phyloP scores from a whole-genome alignment of 768 basidiomycete species.

The Kwoniella dejecticola region DNA sequence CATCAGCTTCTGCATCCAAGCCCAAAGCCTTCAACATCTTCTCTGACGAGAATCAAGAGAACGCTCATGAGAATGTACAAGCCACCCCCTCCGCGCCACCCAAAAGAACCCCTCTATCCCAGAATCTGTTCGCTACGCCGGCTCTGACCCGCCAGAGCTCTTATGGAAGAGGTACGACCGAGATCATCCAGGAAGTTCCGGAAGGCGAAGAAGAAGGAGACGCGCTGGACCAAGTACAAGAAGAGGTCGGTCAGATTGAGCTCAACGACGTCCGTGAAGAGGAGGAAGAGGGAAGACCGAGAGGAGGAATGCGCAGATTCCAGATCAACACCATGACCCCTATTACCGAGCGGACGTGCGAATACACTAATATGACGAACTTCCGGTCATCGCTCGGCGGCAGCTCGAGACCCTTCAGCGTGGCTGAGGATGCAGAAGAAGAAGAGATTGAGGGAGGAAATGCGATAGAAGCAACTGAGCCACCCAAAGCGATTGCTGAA shows the following conservation, averaged over 20 bases:
- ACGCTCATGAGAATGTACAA: constrained; percentile 4
- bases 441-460: constrained; percentile 43
- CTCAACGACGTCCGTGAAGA: too few species aligned
- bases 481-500: too few species aligned
- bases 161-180: not conserved
- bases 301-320: constrained; percentile 58
- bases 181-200: constrained; percentile 10
- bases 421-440: constrained; percentile 26
- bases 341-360: constrained; percentile 90
- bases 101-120: constrained; percentile 10
- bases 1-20: constrained; percentile 29
- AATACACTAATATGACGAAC: constrained; percentile 69
- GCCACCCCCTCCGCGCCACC: constrained; percentile 14
- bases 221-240: constrained; percentile 32
- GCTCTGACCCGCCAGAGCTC: constrained; percentile 14
- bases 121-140: constrained; percentile 43
- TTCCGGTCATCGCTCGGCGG: constrained; percentile 48
- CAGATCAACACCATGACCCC: constrained; percentile 78
- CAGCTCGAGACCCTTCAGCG: constrained; percentile 13
- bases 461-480: too few species aligned
- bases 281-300: constrained; percentile 54
- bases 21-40: constrained; percentile 36
- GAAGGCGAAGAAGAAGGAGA: constrained; percentile 35
- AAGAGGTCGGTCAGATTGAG: too few species aligned
- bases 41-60: constrained; percentile 21